Evolutionary conservation across 2,329 filamentous ascomycete genomes (phyloP).

Genomic region (Pseudocercospora eumusae): DNA sequence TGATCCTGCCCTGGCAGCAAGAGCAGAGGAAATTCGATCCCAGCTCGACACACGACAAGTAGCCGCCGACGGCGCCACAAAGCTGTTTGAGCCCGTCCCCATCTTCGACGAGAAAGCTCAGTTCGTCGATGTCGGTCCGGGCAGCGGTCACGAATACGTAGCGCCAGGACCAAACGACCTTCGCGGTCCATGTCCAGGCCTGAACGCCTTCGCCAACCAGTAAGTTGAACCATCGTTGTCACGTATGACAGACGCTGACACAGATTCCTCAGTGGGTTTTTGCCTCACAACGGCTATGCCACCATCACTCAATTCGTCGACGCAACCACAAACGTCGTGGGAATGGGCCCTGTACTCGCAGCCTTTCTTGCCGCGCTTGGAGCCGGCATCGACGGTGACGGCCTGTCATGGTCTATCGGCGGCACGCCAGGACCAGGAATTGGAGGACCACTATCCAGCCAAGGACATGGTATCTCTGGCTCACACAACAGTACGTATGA

Average conservation of each 20-base stretch:
- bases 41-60: conserved; percentile 1
- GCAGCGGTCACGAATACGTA: conserved; percentile 33
- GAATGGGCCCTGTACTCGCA: conserved; percentile 39
- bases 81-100: conserved; percentile 29
- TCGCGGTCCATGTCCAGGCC: conserved; percentile 36
- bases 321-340: conserved; percentile 35
- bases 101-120: conserved; percentile 34
- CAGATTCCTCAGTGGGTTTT: no score
- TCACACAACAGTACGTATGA: conserved; percentile 29
- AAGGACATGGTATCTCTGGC: conserved; percentile 28
- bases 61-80: conserved; percentile 18
- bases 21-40: conserved; percentile 15
- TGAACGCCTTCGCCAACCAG: conserved; percentile 39
- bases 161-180: conserved; percentile 35
- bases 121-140: conserved; percentile 30
- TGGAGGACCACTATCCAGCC: conserved; percentile 9
- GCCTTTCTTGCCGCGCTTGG: conserved; percentile 36
- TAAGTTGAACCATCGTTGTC: no score
- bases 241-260: no score
- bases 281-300: conserved; percentile 31
- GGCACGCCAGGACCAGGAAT: conserved; percentile 22
- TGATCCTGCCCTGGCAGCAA: conserved; percentile 18
- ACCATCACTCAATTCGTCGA: conserved; percentile 37
- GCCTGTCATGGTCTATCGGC: conserved; percentile 33
- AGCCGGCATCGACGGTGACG: conserved; percentile 35